Percentiles rank a stretch among this genome's conserved stretches.
phyloP scores from a whole-genome alignment of 2,329 filamentous ascomycete genomes.

The Scorias spongiosa region DNA sequence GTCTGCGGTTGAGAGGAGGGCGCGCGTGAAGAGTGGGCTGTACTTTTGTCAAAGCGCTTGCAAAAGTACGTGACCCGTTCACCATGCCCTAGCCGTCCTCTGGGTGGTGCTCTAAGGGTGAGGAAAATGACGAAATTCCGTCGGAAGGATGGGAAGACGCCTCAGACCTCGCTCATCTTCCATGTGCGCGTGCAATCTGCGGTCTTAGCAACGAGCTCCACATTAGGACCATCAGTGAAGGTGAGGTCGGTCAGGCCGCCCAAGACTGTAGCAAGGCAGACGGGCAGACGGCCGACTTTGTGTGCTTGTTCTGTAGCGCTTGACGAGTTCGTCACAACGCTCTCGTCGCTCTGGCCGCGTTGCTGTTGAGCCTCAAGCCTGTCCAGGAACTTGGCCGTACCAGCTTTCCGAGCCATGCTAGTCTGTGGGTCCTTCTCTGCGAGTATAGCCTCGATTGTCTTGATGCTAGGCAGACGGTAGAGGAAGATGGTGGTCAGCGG shows the following conservation, averaged over 20 bases:
- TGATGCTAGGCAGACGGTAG: slow-evolving; percentile 13
- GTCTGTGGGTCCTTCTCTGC: slow-evolving; percentile 1
- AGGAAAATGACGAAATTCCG: too few species aligned
- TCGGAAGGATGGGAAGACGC: background rate
- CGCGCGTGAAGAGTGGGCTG: too few species aligned
- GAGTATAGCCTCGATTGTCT: slow-evolving; percentile 7
- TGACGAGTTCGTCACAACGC: background rate
- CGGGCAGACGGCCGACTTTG: slow-evolving; percentile 13
- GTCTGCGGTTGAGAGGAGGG: too few species aligned
- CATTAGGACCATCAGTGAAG: slow-evolving; percentile 5
- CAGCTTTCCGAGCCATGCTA: slow-evolving; percentile 1
- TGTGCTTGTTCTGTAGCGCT: background rate
- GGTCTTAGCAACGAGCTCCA: slow-evolving; percentile 10
- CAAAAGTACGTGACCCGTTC: too few species aligned
- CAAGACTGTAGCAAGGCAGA: slow-evolving; percentile 14
- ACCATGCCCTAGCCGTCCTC: too few species aligned
- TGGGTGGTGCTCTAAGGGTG: too few species aligned
- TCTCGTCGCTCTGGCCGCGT: background rate
- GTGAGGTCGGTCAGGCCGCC: slow-evolving; percentile 13
- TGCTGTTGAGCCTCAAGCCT: slow-evolving; percentile 3
- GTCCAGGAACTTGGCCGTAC: slow-evolving; percentile 5
- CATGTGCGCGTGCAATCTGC: slow-evolving; percentile 12
- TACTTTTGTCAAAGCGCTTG: too few species aligned
- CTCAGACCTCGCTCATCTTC: slow-evolving; percentile 10
- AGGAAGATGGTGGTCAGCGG: slow-evolving; percentile 15